These are phyloP conservation scores for Jaltomata sinuosa DNA, from an alignment of 257 asterid genomes.

Conservation along the genomic window DNA sequence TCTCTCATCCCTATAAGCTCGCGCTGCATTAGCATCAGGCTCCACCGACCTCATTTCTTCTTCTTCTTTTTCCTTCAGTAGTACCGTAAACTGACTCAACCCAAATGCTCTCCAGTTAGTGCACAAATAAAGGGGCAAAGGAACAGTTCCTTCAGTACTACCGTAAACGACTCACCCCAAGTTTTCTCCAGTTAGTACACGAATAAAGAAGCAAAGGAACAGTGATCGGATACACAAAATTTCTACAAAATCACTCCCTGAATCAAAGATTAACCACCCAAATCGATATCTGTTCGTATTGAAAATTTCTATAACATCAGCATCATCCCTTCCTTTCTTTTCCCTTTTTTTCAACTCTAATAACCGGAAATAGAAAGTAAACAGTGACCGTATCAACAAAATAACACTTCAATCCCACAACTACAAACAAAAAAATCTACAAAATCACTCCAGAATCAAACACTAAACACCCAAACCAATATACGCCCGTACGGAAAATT, in stretches of 20 bases:
- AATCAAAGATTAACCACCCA: background rate
- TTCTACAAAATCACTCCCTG: too few relatives aligned
- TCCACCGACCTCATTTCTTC: conserved; percentile 1
- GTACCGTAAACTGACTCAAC: background rate
- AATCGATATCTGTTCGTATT: too few relatives aligned
- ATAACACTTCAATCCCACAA: background rate
- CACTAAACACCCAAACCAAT: background rate
- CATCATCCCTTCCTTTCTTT: background rate
- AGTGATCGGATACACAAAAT: background rate
- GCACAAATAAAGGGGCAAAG: too few relatives aligned
- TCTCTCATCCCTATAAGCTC: background rate
- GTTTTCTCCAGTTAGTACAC: background rate
- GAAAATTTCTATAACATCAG: background rate
- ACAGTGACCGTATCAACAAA: background rate
- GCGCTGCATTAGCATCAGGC: background rate
- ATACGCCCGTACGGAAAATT: too few relatives aligned
- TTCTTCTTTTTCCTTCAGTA: background rate
- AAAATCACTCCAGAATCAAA: too few relatives aligned
- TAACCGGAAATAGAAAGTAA: background rate
- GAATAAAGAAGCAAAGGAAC: background rate
- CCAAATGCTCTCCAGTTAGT: background rate
- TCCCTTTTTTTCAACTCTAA: background rate
- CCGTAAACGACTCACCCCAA: background rate
- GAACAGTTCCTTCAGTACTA: conserved; percentile 1
- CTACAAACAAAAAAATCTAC: background rate